A percentile compares a stretch with the other conserved stretches of the same genome.
phyloP scores from a whole-genome alignment of 108 stramenopile species.

The Fistulifera solaris region DNA sequence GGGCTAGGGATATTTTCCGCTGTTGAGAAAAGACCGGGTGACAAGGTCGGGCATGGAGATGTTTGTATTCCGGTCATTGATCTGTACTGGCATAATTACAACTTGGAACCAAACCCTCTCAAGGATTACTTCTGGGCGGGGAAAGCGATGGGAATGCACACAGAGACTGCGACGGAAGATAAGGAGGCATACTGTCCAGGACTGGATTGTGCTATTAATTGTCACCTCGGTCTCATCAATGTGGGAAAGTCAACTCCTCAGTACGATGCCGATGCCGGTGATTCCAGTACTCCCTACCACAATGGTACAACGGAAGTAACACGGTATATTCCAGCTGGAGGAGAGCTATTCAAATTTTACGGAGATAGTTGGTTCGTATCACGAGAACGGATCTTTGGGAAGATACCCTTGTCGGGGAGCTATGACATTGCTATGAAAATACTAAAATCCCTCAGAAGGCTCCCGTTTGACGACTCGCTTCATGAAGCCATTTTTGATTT shows the following conservation, averaged over 20 bases:
- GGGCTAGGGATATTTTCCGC: conserved; percentile 61
- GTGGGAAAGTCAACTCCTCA: conserved; percentile 9
- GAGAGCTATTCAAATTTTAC: conserved; percentile 60
- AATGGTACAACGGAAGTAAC: conserved; percentile 14
- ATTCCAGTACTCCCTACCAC: conserved; percentile 33
- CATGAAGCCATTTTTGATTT: conserved; percentile 16
- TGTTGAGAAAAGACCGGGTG: conserved; percentile 10
- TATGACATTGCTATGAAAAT: conserved; percentile 7
- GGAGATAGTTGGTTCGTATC: conserved; percentile 48
- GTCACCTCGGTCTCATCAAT: conserved; percentile 25
- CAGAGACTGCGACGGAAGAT: background rate
- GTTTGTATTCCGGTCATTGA: conserved; percentile 13
- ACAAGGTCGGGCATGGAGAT: conserved; percentile 9
- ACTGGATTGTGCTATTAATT: conserved; percentile 34
- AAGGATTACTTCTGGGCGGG: conserved; percentile 9
- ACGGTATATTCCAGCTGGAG: conserved; percentile 38
- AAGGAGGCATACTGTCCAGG: conserved; percentile 29
- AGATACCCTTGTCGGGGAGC: background rate
- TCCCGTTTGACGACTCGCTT: conserved; percentile 5
- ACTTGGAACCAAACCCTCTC: background rate
- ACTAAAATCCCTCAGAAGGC: background rate
- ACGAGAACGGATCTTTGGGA: conserved; percentile 18
- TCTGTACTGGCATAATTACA: conserved; percentile 7
- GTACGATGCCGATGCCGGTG: conserved; percentile 17
- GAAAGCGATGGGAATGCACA: conserved; percentile 14